phyloP scores from a whole-genome alignment of 1,284 basidiomycete genomes.

The Gomphus bonarii region DNA sequence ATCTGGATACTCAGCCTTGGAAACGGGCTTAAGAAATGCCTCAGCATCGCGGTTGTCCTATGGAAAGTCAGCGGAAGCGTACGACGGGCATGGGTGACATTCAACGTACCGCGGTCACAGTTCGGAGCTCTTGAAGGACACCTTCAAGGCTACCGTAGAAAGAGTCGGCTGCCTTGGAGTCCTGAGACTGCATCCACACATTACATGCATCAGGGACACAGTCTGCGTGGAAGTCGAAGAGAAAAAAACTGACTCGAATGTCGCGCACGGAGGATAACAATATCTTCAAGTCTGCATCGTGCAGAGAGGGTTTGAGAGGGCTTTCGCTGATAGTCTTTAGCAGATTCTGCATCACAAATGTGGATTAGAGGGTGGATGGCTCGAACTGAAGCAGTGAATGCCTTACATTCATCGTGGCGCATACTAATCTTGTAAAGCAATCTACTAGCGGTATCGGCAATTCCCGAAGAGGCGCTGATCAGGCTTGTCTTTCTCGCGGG shows the following conservation, averaged over 20 bases:
- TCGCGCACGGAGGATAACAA: conserved; percentile 68
- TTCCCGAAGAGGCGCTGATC: background rate
- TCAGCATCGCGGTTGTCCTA: conserved; percentile 83
- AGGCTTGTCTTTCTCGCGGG: background rate
- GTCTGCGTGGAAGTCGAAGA: background rate
- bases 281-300: conserved; percentile 57
- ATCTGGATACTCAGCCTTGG: conserved; percentile 79
- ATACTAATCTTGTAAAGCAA: conserved; percentile 4
- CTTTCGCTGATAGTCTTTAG: conserved; percentile 58
- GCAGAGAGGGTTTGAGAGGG: conserved; percentile 39
- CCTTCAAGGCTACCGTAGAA: conserved; percentile 90
- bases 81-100: conserved; percentile 9
- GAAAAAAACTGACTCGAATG: conserved; percentile 45
- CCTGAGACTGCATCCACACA: conserved; percentile 36
- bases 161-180: conserved; percentile 70
- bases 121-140: conserved; percentile 73
- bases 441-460: conserved; percentile 1
- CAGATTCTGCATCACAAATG: conserved; percentile 43
- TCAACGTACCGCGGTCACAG: conserved; percentile 58
- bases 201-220: background rate
- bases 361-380: background rate
- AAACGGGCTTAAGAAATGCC: conserved; percentile 83
- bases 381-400: background rate
- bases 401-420: conserved; percentile 11
- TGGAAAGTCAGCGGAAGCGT: conserved; percentile 12